Evolutionary conservation across 1,139 yeast species (phyloP).

Genomic region (Sugiyamaella japonica): DNA sequence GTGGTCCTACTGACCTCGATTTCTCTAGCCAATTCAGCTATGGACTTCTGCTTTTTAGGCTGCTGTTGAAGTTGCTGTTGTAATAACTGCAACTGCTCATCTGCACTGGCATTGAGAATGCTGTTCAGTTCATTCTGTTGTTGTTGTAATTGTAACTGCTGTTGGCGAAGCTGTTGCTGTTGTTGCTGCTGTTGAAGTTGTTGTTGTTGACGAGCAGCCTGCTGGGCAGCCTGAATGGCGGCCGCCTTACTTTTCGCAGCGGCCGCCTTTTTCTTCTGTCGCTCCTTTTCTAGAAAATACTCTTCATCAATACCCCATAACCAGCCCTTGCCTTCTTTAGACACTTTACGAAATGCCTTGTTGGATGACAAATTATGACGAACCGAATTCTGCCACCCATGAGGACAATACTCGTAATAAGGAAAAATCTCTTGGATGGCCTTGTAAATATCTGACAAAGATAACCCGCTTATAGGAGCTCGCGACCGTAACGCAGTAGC

Average conservation of each 20-base stretch:
- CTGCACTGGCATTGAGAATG: slow-evolving; percentile 10
- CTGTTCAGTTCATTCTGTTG: slow-evolving; percentile 11
- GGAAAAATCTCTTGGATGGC: slow-evolving; percentile 87
- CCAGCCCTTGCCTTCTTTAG: slow-evolving; percentile 88
- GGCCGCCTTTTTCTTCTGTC: slow-evolving; percentile 57
- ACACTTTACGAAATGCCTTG: slow-evolving; percentile 75
- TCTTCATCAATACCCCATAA: slow-evolving; percentile 88
- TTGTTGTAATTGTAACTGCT: slow-evolving; percentile 6
- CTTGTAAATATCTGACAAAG: slow-evolving; percentile 80
- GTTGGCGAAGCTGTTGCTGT: slow-evolving; percentile 25
- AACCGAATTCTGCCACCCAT: slow-evolving; percentile 96
- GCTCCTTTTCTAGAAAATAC: slow-evolving; percentile 78
- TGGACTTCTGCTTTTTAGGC: slow-evolving; percentile 43
- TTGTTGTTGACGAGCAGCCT: slow-evolving; percentile 33
- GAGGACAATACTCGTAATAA: slow-evolving; percentile 87
- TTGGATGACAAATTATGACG: slow-evolving; percentile 84
- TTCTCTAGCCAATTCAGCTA: slow-evolving; percentile 58
- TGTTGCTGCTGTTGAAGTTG: slow-evolving; percentile 36
- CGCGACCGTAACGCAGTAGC: slow-evolving; percentile 72
- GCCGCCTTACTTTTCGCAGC: slow-evolving; percentile 36
- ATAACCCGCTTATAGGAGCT: slow-evolving; percentile 69
- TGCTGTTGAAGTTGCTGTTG: slow-evolving; percentile 15
- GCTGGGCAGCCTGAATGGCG: slow-evolving; percentile 35
- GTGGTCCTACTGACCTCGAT: slow-evolving; percentile 43
- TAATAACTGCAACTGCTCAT: slow-evolving; percentile 14